These are phyloP conservation scores for Cardamine chenopodiifolia DNA, from an alignment of 345 rosid species.

Conservation along the genomic window DNA sequence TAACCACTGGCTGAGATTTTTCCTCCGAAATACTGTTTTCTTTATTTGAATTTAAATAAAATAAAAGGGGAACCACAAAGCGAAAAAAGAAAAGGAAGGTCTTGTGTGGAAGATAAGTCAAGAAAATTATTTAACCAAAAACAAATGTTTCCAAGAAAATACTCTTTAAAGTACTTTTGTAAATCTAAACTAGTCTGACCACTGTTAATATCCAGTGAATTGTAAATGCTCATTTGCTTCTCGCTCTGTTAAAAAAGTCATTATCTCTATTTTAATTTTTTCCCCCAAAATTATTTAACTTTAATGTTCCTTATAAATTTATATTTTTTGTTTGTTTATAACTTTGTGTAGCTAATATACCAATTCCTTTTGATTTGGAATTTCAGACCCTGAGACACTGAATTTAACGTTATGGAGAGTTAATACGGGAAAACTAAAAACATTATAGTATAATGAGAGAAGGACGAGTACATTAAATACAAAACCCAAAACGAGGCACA, in stretches of 20 bases:
- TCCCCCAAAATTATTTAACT: neutral
- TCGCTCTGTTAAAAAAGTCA: neutral
- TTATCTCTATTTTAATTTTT: neutral
- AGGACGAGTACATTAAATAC: neutral
- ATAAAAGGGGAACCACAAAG: conserved; percentile 5
- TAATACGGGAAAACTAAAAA: neutral
- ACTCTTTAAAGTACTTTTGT: neutral
- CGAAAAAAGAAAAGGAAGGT: neutral
- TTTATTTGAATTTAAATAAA: neutral
- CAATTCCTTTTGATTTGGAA: neutral
- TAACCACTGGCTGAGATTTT: conserved; percentile 37
- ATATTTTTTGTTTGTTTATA: neutral
- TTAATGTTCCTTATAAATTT: neutral
- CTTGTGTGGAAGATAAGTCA: neutral
- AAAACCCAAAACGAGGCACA: conserved; percentile 1
- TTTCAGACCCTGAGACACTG: neutral
- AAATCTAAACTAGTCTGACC: neutral
- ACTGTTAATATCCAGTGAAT: neutral
- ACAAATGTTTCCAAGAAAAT: neutral
- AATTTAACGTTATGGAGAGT: neutral
- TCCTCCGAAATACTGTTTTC: neutral
- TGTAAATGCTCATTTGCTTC: neutral
- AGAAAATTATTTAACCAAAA: neutral
- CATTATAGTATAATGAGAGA: neutral
- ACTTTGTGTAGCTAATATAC: neutral